Conservation (phyloP, 2,329 filamentous ascomycete genomes). For the Pseudogymnoascus pannorum region DNA sequence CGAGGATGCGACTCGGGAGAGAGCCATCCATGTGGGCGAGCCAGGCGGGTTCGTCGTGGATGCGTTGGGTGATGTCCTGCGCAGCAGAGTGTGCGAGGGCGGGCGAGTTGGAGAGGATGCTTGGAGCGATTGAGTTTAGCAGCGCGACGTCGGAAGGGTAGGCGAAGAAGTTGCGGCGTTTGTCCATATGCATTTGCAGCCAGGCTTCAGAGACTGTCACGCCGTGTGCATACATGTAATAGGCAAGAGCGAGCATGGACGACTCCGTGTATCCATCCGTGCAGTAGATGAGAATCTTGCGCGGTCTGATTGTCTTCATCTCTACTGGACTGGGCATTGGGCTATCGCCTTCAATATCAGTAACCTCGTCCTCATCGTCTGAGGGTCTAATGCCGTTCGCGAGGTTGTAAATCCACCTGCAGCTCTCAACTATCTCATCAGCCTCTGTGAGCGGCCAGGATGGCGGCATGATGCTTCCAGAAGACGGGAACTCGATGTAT, state of each 20-base stretch:
- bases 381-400: conserved; percentile 53
- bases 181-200: conserved; percentile 73
- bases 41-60: conserved; percentile 66
- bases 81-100: conserved; percentile 40
- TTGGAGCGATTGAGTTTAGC: conserved; percentile 67
- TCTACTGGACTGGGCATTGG: conserved; percentile 36
- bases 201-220: conserved; percentile 76
- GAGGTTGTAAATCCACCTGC: conserved; percentile 82
- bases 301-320: conserved; percentile 24
- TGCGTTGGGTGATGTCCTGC: conserved; percentile 44
- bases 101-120: conserved; percentile 67
- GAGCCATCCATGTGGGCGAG: conserved; percentile 79
- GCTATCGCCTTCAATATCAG: conserved; percentile 47
- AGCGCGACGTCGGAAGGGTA: conserved; percentile 86
- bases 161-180: conserved; percentile 88
- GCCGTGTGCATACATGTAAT: conserved; percentile 87
- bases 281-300: conserved; percentile 83
- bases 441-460: conserved; percentile 77
- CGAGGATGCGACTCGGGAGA: conserved; percentile 77
- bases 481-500: conserved; percentile 78
- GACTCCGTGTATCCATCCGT: conserved; percentile 95
- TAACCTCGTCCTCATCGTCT: conserved; percentile 15
- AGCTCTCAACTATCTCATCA: conserved; percentile 77
- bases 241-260: conserved; percentile 79
- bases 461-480: conserved; percentile 82